Base-by-base conservation (phyloP, 176 grass and related monocot genomes). In the Phoenix dactylifera region DNA sequence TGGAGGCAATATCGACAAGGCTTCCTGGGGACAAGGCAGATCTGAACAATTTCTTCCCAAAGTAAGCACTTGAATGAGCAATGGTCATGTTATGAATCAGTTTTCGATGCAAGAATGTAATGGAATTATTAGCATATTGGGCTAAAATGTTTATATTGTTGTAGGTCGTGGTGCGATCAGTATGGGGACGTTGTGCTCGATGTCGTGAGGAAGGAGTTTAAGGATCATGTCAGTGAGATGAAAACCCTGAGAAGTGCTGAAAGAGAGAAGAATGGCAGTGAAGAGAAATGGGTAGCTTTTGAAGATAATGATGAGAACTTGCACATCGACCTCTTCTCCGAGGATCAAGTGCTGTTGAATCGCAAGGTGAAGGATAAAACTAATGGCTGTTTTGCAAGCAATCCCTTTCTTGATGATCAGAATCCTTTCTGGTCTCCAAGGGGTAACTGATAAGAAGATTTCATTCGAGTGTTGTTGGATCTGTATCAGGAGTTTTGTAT, bases 31-130 rank as follows among this genome's bases (percentile, higher is more conserved):
- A 87, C 64, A 90, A 90, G 57, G 86, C 91, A 14, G 91, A 90
- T 50, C 77, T 96, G 64, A 90, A 84, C 32, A 79, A 79, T 48
- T 96, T 84, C 75, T 96, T 90, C 23, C 83, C 91, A 26, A 96
- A 77, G 91, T 96, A 84, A 72, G 7, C 35, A 39, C 35, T 39
- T 39, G 35, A 39, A 39, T 39, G 35, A 39, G 12, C 35, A 39
- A 12, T 12, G 5, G 9, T 9, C 35, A 12, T 2, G 35, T 12
- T 39, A 39, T 39, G 35, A 39, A 39, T 39, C 7, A 39, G 7
- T n/a, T 39, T 39, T 39, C 7, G 2, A 39, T 39, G 32, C 32
- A 10, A 39, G 7, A 39, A 0, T 39, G 2, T 10, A 39, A 32
- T 32, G 30, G n/a, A n/a, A 28, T 28, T 28, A 28, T 4, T 28